Conservation (phyloP, 176 grass and related monocot species). For the Hordeum marinum region DNA sequence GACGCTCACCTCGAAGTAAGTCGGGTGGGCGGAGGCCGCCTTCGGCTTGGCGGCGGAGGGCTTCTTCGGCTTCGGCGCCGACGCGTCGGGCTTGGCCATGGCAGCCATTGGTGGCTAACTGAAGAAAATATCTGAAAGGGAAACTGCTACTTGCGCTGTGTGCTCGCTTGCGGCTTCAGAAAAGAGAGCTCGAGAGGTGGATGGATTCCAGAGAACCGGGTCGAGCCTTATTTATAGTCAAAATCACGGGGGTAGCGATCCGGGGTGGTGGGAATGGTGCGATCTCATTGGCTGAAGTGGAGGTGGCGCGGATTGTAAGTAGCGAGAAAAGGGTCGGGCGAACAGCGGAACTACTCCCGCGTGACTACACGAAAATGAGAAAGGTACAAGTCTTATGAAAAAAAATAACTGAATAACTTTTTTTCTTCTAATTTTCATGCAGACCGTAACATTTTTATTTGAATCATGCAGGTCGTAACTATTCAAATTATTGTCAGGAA, state of each 20-base stretch:
- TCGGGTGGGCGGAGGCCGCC: slow-evolving; percentile 45
- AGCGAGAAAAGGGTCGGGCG: background rate
- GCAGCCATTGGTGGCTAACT: slow-evolving; percentile 36
- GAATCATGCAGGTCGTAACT: too few relatives aligned
- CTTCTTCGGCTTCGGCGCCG: slow-evolving; percentile 43
- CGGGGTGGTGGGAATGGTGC: background rate
- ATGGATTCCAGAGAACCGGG: background rate
- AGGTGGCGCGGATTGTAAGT: background rate
- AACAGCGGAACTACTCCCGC: background rate
- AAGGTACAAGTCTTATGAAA: too few relatives aligned
- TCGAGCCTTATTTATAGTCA: background rate
- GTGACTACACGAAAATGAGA: too few relatives aligned
- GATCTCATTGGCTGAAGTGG: background rate
- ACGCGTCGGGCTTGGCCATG: background rate
- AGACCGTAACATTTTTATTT: too few relatives aligned
- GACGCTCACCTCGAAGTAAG: slow-evolving; percentile 47
- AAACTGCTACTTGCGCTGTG: background rate
- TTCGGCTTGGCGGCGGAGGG: slow-evolving; percentile 37
- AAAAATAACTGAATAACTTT: too few relatives aligned
- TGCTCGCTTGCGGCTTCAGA: background rate
- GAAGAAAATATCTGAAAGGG: background rate
- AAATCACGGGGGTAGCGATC: too few relatives aligned
- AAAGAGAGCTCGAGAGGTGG: background rate
- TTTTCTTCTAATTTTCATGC: too few relatives aligned
- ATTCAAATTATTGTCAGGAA: too few relatives aligned